These are phyloP conservation scores for Climacium dendroides DNA, from an alignment of 225 moss, liverwort and hornwort species.

Conservation along the genomic window DNA sequence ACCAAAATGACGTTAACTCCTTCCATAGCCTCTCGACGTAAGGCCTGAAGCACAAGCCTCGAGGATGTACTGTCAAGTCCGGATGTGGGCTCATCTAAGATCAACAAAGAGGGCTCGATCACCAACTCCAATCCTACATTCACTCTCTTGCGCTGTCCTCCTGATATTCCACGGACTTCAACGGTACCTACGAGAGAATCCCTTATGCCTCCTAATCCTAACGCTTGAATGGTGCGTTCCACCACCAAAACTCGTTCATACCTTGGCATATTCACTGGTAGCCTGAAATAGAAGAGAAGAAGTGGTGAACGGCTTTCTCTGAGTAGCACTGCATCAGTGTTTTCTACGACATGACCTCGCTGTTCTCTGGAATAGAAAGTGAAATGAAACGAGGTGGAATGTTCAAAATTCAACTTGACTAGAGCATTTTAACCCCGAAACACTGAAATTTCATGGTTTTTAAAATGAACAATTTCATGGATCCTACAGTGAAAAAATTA, in stretches of 20 bases:
- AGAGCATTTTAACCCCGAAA: neutral
- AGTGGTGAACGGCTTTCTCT: neutral
- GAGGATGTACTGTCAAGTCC: conserved; percentile 95
- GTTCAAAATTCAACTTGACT: neutral
- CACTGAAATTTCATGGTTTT: neutral
- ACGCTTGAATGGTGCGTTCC: conserved; percentile 75
- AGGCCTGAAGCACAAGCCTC: conserved; percentile 74
- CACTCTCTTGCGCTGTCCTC: conserved; percentile 94
- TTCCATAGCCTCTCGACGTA: conserved; percentile 62
- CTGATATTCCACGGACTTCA: conserved; percentile 86
- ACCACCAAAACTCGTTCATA: conserved; percentile 80
- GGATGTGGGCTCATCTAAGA: conserved; percentile 95
- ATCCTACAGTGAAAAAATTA: neutral
- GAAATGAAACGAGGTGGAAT: neutral
- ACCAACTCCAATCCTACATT: conserved; percentile 93
- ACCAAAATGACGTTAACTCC: conserved; percentile 84
- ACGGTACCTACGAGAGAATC: conserved; percentile 83
- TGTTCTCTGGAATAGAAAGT: neutral
- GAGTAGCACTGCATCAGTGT: neutral
- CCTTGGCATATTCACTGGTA: conserved; percentile 53
- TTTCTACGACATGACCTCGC: neutral
- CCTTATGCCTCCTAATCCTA: conserved; percentile 60
- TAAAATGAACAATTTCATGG: neutral
- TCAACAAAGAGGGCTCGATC: conserved; percentile 80
- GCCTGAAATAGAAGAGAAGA: conserved; percentile 28